Evolutionary conservation across 1,139 yeast genomes (phyloP).

Genomic region (Pichia sp.): DNA sequence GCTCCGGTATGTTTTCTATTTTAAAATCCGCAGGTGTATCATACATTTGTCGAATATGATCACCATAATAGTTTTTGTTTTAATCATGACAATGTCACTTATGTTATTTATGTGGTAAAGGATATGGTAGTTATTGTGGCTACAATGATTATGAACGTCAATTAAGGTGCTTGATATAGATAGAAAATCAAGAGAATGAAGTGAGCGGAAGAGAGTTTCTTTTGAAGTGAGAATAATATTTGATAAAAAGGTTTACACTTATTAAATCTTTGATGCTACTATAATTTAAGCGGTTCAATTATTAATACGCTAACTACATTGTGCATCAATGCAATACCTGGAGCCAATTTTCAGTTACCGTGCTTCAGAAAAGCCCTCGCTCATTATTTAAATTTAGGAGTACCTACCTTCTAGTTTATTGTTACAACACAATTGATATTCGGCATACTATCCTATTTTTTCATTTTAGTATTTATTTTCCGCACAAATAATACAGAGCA

Average conservation of each 20-base stretch:
- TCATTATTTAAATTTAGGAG: too few relatives aligned
- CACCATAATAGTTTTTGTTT: constrained; percentile 90
- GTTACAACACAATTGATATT: too few relatives aligned
- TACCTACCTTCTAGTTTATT: too few relatives aligned
- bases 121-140: constrained; percentile 94
- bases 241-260: too few relatives aligned
- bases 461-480: too few relatives aligned
- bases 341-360: too few relatives aligned
- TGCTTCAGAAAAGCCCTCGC: too few relatives aligned
- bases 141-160: constrained; percentile 81
- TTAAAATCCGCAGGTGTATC: constrained; percentile 61
- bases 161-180: constrained; percentile 67
- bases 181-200: constrained; percentile 40
- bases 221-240: constrained; percentile 43
- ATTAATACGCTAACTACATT: too few relatives aligned
- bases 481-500: too few relatives aligned
- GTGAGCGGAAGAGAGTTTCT: constrained; percentile 68
- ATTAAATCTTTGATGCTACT: constrained; percentile 41
- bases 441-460: too few relatives aligned
- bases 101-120: constrained; percentile 89
- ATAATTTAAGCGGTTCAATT: too few relatives aligned
- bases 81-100: constrained; percentile 58
- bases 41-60: constrained; percentile 80
- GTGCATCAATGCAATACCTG: too few relatives aligned
- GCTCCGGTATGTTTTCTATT: constrained; percentile 56